Base-by-base conservation (phyloP, 2,329 filamentous ascomycete genomes). In the Cladosporium phlei region DNA sequence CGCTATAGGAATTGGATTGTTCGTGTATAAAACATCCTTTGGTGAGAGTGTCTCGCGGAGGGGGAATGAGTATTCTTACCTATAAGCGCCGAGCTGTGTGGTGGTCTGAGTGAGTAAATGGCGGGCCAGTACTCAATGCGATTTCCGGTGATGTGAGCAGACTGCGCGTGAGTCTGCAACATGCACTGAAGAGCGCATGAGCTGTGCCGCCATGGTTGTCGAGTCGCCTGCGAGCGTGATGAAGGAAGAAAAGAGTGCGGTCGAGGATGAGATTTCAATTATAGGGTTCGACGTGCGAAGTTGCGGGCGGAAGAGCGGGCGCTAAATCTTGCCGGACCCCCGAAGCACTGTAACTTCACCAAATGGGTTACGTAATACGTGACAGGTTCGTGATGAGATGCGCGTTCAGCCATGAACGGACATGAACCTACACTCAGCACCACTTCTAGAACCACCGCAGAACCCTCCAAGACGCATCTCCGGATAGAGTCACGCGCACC, bases 1-100 rank as follows among this genome's bases (percentile, higher is more conserved):
- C 55, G 60, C 61, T 69, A 67, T 78, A 74, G 76, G 76, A 72
- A 66, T 77, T 78, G 75, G 75, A 78, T 77, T 77, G 74, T 76
- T 75, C 66, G 58, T 69, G 58, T 55, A 59, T 53, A 61, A 39
- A 52, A 51, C 55, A 59, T 59, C 57, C 48, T 57, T 56, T 32
- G 39, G 39, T 28, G 46, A 35, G 34, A 38, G 45, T 35, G 30
- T 27, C 39, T 27, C 39, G 38, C 20, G 38, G 22, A 37, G 33
- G 32, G 20, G 12, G 38, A 21, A 22, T 17, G 25, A 9, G 39
- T n/a, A n/a, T 37, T 21, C 33, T 7, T 48, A 48, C 46, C 46
- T 24, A 32, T 25, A 22, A 40, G 28, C 21, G 22, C 28, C 12
- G 30, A 20, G 20, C 20, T 5, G 29, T 16, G 22, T 3, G 5